Base-by-base conservation (phyloP, 2,329 filamentous ascomycete species). In the Nemania diffusa region DNA sequence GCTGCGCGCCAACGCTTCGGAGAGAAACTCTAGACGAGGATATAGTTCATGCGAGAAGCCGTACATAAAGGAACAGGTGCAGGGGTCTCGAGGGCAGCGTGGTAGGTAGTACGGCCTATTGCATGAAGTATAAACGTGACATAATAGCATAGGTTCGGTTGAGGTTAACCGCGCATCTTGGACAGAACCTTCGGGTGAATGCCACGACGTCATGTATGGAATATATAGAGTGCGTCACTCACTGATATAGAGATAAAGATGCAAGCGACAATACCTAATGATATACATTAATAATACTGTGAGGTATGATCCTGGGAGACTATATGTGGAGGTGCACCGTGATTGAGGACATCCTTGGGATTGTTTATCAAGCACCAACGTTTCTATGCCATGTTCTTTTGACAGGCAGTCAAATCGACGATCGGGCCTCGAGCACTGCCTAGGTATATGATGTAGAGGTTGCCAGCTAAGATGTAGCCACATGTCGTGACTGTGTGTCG, bases 21-120 rank as follows among this genome's bases (percentile, higher is more conserved):
- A 7, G 37, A 46, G 22, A 55, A 37, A 24, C 15, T 22, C 17
- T 8, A 34, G 24, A 34, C 26, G 37, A 42, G 17, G 42, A n/a
- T 44, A 20, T 27, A 24, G 62, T 62, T 68, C 62, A 61, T 53
- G 62, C 57, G 29, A 44, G 37, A 42, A 58, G 34, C 65, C 57
- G 57, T 48, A n/a, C n/a, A n/a, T n/a, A 13, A 20, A 37, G 20
- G 57, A 37, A 40, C 50, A 15, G 44, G 32, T 61, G 22, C 44
- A 42, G 27, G 51, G 52, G 5, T 44, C 13, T 62, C 32, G 57
- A 62, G 44, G 61, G 27, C 48, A 59, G n/a, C n/a, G n/a, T n/a
- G n/a, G n/a, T n/a, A 32, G 52, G 52, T 22, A 5, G 51, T 50
- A 46, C 37, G 44, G 46, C 37, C 53, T 22, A 17, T 27, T 24